A percentile compares a stretch with the other conserved stretches of the same genome.
Evolutionary conservation across 768 basidiomycete species (phyloP).

Genomic region (Vararia minispora): DNA sequence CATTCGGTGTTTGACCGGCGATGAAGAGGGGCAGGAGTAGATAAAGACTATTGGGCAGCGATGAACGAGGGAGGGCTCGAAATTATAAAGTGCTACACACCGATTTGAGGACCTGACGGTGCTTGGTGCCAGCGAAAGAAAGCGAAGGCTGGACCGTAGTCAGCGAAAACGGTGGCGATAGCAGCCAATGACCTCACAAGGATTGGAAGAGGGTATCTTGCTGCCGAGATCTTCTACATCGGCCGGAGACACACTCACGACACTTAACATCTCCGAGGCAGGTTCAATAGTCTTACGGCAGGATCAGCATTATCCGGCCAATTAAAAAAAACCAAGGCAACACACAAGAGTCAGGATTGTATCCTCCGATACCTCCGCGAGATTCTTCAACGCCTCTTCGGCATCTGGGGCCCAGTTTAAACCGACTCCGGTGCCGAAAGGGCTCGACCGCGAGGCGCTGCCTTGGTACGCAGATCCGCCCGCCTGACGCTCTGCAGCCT

Average conservation of each 20-base stretch:
- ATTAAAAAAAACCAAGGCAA: not conserved
- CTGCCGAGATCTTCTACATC: conserved; percentile 33
- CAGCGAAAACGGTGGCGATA: conserved; percentile 9
- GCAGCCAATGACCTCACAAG: conserved; percentile 28
- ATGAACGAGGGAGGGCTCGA: conserved; percentile 2
- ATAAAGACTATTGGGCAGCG: conserved; percentile 67
- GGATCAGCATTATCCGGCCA: not conserved
- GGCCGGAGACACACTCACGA: conserved; percentile 30
- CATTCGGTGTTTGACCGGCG: conserved; percentile 82
- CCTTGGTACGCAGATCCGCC: conserved; percentile 43
- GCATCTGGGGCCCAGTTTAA: conserved; percentile 60
- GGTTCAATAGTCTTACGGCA: conserved; percentile 53
- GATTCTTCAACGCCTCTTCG: conserved; percentile 48
- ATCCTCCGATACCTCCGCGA: conserved; percentile 37
- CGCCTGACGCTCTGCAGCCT: conserved; percentile 59
- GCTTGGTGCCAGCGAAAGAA: conserved; percentile 57
- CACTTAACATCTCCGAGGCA: conserved; percentile 44
- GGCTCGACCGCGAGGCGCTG: conserved; percentile 41
- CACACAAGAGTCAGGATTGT: conserved; percentile 51
- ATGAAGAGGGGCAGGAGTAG: conserved; percentile 78
- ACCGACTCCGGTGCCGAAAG: conserved; percentile 49
- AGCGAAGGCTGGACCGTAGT: conserved; percentile 32
- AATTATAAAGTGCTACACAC: conserved; percentile 27
- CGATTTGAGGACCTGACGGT: conserved; percentile 42
- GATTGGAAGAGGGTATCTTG: conserved; percentile 43